phyloP scores from a whole-genome alignment of 23 red algal genomes.

The Gracilaria caudata region DNA sequence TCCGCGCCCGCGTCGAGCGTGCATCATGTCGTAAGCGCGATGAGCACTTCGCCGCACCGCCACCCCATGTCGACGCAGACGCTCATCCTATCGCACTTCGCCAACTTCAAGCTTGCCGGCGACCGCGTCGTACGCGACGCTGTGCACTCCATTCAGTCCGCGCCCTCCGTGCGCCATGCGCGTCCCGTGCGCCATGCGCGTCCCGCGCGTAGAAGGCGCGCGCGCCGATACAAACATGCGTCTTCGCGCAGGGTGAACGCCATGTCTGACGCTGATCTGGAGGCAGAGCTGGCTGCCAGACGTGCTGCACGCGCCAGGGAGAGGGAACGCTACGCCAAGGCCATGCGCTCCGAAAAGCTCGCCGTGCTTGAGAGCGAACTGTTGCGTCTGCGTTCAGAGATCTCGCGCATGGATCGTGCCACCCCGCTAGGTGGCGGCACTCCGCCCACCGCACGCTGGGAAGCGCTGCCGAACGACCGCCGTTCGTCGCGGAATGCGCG shows the following conservation, averaged over 20 bases:
- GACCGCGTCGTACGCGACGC: slow-evolving; percentile 74
- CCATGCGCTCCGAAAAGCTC: slow-evolving; percentile 62
- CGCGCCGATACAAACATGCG: background rate
- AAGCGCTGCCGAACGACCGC: slow-evolving; percentile 36
- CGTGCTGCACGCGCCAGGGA: slow-evolving; percentile 42
- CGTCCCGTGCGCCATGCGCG: slow-evolving; percentile 18
- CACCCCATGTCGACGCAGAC: slow-evolving; percentile 32
- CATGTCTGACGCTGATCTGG: slow-evolving; percentile 57
- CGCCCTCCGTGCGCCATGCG: background rate
- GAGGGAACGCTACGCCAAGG: slow-evolving; percentile 59
- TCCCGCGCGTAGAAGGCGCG: slow-evolving; percentile 23
- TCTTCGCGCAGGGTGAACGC: slow-evolving; percentile 20
- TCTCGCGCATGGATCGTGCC: slow-evolving; percentile 48
- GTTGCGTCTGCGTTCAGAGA: slow-evolving; percentile 57
- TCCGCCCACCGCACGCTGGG: slow-evolving; percentile 62
- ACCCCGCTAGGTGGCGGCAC: slow-evolving; percentile 44
- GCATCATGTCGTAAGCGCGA: slow-evolving; percentile 29
- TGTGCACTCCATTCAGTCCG: slow-evolving; percentile 29
- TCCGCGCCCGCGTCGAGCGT: too few species aligned
- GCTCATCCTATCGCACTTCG: slow-evolving; percentile 62
- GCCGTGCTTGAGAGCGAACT: slow-evolving; percentile 61
- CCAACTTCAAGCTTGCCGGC: slow-evolving; percentile 75
- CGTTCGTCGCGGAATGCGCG: background rate
- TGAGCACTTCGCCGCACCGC: background rate
- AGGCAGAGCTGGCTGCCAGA: slow-evolving; percentile 67